Base-by-base conservation (phyloP, 2,329 filamentous ascomycete genomes). In the Pleomassaria siparia region DNA sequence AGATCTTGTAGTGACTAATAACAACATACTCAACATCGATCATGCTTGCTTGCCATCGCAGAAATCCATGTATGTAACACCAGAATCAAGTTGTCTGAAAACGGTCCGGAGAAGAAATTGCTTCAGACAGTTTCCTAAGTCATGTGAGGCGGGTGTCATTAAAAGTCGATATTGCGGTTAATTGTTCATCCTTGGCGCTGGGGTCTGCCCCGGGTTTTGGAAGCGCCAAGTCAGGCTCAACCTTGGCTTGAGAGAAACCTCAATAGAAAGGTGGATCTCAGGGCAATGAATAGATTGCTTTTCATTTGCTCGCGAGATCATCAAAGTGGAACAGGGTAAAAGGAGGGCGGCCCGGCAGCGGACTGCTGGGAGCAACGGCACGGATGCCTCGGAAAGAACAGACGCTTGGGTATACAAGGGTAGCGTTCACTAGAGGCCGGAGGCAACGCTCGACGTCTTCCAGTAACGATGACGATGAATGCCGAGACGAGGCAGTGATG, bases 141-240 rank as follows among this genome's bases (percentile, higher is more conserved):
- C 47, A 55, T 48, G 37, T 58, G 54, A 49, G 47, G 44, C 44
- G 28, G 18, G 20, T 12, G 32, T 46, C 26, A 53, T 51, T 50
- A 39, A 46, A 13, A 10, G 9, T 41, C 28, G 36, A 57, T 53
- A 57, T 58, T 55, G 55, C 55, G 53, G 55, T 43, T 55, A 55
- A 55, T 55, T 50, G 15, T 6, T 11, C 13, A 20, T 16, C 18
- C 49, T 47, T 43, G 51, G 43, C 47, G 30, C 18, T 25, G 33
- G 16, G 21, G 26, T 7, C 29, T 40, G 18, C 37, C 47, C 54
- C 49, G 26, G 54, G 45, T 47, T 57, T 54, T 49, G 7, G 15
- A 28, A 21, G 20, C 33, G 45, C 41, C 37, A 43, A 49, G 43
- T 26, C 24, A 3, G 36, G 26, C 25, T 44, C 24, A 10, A 28